Base-by-base conservation (phyloP, 257 asterid species). In the Nyctanthes arbortristis region DNA sequence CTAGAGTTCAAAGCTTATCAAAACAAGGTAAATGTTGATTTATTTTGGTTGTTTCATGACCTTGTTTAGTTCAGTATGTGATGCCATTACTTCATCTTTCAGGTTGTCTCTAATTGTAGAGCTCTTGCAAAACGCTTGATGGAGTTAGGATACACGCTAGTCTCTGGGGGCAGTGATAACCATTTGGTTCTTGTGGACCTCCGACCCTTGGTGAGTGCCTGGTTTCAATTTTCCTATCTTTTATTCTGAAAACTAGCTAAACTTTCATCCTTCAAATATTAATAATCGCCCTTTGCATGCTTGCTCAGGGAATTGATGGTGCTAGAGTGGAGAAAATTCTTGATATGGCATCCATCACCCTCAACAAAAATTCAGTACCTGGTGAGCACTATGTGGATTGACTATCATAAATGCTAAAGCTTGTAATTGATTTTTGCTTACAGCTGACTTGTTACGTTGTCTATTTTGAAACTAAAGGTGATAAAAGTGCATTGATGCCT, bases 121-220 rank as follows among this genome's bases (percentile, higher is more conserved):
- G 95, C 99, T 73, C 93, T 94, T 58, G 99, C 97, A 31, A 69
- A 75, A 39, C 85, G 93, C 61, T 74, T 91, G 32, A 33, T 65
- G 64, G 96, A 89, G 81, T 79, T 94, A 83, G 99, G 97, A 60
- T 91, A 86, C 82, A 83, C 75, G 62, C 80, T 94, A 63, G 98
- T 94, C 30, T 91, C 97, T 5, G 99, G 97, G 45, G 99, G 99
- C 52, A 94, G 93, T 72, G 97, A 94, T 70, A 94, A 94, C 81
- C 99, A 94, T 83, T 79, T 94, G 81, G 96, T 94, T 77, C 99
- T 94, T 65, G 96, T 91, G 66, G 99, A 91, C 75, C 96, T 94
- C 67, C 91, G 95, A 63, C 97, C 97, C 69, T 54, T 91, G 13
- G 99, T 91, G 58, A 85, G 88, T 76, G 68, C 25, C 40, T 47